Percentiles rank a stretch among this genome's conserved stretches.
Evolutionary conservation across 176 grass and related monocot genomes (phyloP).

Genomic region (Aegilops speltoides): DNA sequence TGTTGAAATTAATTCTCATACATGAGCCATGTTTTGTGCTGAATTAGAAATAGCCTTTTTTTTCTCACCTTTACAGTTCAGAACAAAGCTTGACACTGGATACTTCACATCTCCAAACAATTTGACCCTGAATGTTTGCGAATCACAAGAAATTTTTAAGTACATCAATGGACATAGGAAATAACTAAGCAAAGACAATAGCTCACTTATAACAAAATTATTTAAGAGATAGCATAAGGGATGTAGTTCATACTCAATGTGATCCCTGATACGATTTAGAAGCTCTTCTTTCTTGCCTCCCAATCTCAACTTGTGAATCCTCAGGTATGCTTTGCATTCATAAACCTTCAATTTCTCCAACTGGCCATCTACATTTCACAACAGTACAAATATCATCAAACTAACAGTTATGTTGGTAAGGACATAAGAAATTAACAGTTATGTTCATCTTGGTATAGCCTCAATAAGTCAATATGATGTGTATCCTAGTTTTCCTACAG

Average conservation of each 20-base stretch:
- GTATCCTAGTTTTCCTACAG: neutral
- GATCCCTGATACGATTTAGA: constrained; percentile 54
- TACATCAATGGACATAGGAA: neutral
- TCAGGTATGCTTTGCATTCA: constrained; percentile 70
- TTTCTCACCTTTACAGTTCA: constrained; percentile 67
- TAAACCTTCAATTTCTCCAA: constrained; percentile 56
- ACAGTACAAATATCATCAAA: neutral
- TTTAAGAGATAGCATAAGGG: neutral
- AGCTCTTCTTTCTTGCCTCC: constrained; percentile 68
- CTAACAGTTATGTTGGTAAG: neutral
- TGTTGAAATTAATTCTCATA: constrained; percentile 2
- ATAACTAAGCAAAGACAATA: neutral
- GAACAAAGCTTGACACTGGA: constrained; percentile 53
- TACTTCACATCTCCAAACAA: constrained; percentile 52
- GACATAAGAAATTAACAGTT: neutral
- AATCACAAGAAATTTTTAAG: constrained; percentile 15
- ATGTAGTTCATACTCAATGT: constrained; percentile 47
- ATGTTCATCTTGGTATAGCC: neutral
- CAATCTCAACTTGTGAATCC: constrained; percentile 60
- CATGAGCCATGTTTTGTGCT: neutral
- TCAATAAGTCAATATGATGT: neutral
- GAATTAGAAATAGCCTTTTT: neutral
- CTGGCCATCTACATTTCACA: constrained; percentile 44
- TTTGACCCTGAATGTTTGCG: constrained; percentile 51
- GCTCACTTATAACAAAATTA: neutral